phyloP scores from a whole-genome alignment of 192 early-diverging fungal species.

The Gaertneriomyces sp. region DNA sequence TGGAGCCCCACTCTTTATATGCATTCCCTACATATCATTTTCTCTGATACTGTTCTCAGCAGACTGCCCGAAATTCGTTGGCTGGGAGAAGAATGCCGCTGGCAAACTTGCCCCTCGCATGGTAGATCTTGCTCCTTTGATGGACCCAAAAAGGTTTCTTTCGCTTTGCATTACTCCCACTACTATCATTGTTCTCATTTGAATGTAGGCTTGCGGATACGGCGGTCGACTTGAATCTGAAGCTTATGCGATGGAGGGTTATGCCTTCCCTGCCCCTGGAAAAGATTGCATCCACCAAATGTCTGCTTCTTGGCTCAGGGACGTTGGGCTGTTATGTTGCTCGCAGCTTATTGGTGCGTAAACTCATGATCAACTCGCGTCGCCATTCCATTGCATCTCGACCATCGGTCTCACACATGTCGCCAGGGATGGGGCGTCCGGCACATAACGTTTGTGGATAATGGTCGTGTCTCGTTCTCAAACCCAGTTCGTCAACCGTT shows the following conservation, averaged over 20 bases:
- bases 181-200: not conserved
- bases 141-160: constrained; percentile 73
- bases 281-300: constrained; percentile 70
- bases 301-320: constrained; percentile 87
- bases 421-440: constrained; percentile 87
- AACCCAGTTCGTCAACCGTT: constrained; percentile 95
- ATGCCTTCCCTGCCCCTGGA: constrained; percentile 80
- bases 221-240: constrained; percentile 90
- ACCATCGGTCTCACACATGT: constrained; percentile 1
- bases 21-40: not conserved
- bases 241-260: constrained; percentile 95
- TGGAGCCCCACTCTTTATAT: constrained; percentile 9
- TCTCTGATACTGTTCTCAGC: not conserved
- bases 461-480: constrained; percentile 85
- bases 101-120: constrained; percentile 78
- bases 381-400: not conserved
- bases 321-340: constrained; percentile 94
- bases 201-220: constrained; percentile 72
- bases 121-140: constrained; percentile 77
- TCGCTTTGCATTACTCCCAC: constrained; percentile 5
- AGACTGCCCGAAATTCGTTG: constrained; percentile 63
- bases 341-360: constrained; percentile 62
- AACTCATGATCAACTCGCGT: not conserved
- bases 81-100: constrained; percentile 86
- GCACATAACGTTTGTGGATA: constrained; percentile 92